Conservation (phyloP, 805 yeast genomes). For the Spathaspora sp. region DNA sequence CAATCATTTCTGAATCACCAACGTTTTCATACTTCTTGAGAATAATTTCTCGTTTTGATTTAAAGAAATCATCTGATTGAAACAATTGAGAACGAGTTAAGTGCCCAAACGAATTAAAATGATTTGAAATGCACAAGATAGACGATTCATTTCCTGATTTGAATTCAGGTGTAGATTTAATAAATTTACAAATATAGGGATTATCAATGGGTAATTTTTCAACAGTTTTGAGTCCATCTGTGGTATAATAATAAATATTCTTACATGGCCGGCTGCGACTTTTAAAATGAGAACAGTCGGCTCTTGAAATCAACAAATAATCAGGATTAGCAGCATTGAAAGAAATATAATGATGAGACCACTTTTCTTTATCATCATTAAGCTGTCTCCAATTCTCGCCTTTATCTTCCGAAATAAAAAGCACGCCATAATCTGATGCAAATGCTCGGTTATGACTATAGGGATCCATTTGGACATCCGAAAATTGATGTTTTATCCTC, state of each 20-base stretch:
- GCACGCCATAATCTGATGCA: slow-evolving; percentile 29
- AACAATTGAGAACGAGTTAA: slow-evolving; percentile 34
- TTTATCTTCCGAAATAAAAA: slow-evolving; percentile 43
- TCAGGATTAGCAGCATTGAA: slow-evolving; percentile 37
- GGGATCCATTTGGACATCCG: slow-evolving; percentile 26
- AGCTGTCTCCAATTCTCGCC: slow-evolving; percentile 46
- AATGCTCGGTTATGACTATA: slow-evolving; percentile 37
- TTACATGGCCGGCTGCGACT: too few relatives aligned
- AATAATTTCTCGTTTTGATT: slow-evolving; percentile 22
- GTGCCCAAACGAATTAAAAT: slow-evolving; percentile 39
- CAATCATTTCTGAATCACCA: slow-evolving; percentile 22
- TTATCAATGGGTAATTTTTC: slow-evolving; percentile 29
- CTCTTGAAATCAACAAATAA: slow-evolving; percentile 20
- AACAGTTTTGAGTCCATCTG: slow-evolving; percentile 39
- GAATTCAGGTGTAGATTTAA: slow-evolving; percentile 21
- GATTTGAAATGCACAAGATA: slow-evolving; percentile 29
- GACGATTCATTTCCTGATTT: slow-evolving; percentile 20
- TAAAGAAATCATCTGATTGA: slow-evolving; percentile 43
- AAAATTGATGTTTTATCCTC: slow-evolving; percentile 11
- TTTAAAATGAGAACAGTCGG: slow-evolving; percentile 23
- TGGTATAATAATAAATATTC: slow-evolving; percentile 37
- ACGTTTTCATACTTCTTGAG: too few relatives aligned
- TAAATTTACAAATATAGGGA: slow-evolving; percentile 26
- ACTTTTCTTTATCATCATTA: slow-evolving; percentile 13
- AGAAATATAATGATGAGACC: slow-evolving; percentile 12